Evolutionary conservation across 768 basidiomycete genomes (phyloP).

Genomic region (Mycena vitilis): DNA sequence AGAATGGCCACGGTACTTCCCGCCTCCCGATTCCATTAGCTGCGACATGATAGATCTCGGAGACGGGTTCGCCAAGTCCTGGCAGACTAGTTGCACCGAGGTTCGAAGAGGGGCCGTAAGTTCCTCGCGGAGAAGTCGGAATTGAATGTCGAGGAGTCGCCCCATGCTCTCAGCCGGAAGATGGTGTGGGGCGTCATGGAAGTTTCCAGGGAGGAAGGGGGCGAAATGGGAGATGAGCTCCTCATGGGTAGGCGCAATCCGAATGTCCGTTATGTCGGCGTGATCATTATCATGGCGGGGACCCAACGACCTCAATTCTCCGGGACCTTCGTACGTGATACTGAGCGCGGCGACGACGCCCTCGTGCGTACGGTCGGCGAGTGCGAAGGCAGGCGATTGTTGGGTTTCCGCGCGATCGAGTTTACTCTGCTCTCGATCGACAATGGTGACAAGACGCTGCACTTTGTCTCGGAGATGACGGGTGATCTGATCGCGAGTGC

Average conservation of each 20-base stretch:
- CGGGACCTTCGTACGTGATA: conserved; percentile 66
- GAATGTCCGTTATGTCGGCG: conserved; percentile 64
- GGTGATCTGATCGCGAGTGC: conserved; percentile 52
- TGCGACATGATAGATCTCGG: conserved; percentile 54
- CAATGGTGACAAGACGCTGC: conserved; percentile 54
- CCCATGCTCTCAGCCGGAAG: conserved; percentile 69
- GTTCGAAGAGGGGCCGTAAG: conserved; percentile 69
- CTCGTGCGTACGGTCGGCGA: conserved; percentile 33
- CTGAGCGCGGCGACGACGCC: conserved; percentile 54
- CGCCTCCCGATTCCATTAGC: conserved; percentile 64
- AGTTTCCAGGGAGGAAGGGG: conserved; percentile 73
- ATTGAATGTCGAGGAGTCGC: conserved; percentile 77
- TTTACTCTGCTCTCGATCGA: conserved; percentile 61
- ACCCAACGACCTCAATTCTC: conserved; percentile 58
- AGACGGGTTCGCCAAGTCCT: conserved; percentile 51
- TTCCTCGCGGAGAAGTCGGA: conserved; percentile 80
- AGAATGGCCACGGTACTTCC: conserved; percentile 62
- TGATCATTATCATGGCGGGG: conserved; percentile 79
- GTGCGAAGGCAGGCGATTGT: conserved; percentile 8
- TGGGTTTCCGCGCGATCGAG: conserved; percentile 40
- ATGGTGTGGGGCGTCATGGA: conserved; percentile 72
- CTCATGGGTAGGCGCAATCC: conserved; percentile 76
- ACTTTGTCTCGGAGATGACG: conserved; percentile 49
- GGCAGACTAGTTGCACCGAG: conserved; percentile 60
- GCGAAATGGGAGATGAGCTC: conserved; percentile 64